A percentile compares a stretch with the other conserved stretches of the same genome.
Conservation (phyloP, 2,329 filamentous ascomycete genomes). For the Rhynchosporium secalis region DNA sequence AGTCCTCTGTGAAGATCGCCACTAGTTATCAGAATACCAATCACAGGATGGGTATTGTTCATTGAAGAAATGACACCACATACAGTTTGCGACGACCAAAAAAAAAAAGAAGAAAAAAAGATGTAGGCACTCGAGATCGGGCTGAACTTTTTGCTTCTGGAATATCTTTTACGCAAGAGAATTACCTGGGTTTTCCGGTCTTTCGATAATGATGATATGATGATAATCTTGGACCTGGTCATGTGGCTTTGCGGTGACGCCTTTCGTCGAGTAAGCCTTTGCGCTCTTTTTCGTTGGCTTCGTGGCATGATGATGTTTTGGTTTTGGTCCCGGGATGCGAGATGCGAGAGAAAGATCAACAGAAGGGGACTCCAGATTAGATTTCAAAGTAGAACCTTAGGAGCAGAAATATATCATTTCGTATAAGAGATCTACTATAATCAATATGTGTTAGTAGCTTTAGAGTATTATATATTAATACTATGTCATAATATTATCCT, state of each 20-base stretch:
- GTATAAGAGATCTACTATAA: too few relatives aligned
- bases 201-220: too few relatives aligned
- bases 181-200: too few relatives aligned
- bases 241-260: too few relatives aligned
- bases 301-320: neutral
- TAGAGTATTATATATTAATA: too few relatives aligned
- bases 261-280: too few relatives aligned
- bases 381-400: too few relatives aligned
- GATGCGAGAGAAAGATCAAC: neutral
- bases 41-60: neutral
- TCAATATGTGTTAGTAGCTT: too few relatives aligned
- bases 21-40: neutral
- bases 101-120: neutral
- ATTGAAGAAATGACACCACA: neutral
- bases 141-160: neutral
- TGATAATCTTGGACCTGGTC: too few relatives aligned
- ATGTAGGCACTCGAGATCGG: neutral
- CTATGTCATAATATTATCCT: neutral
- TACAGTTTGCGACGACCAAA: neutral
- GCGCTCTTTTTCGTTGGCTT: too few relatives aligned
- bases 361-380: neutral
- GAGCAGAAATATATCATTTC: too few relatives aligned
- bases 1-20: neutral
- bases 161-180: neutral
- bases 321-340: neutral